A percentile compares a stretch with the other conserved stretches of the same genome.
Conservation (phyloP, 2,329 filamentous ascomycete species). For the Hortaea sp. region DNA sequence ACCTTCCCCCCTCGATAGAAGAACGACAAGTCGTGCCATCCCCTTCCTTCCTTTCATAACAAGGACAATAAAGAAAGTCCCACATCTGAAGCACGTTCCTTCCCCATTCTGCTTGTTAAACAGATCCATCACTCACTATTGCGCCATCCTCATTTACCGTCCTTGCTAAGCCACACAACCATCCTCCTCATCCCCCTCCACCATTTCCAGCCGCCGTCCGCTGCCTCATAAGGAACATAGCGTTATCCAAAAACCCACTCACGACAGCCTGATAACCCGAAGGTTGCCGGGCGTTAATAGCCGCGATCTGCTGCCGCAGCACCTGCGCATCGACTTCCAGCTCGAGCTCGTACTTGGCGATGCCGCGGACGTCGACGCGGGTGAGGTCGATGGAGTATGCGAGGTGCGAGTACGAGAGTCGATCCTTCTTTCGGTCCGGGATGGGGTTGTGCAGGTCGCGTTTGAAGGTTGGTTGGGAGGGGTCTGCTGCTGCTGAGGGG, state of each 20-base stretch:
- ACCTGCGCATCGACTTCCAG: constrained; percentile 58
- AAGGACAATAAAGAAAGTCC: no score
- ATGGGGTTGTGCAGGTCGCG: constrained; percentile 20
- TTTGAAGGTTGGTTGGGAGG: constrained; percentile 29
- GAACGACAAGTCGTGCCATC: no score
- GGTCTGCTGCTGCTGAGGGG: neutral
- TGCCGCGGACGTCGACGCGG: constrained; percentile 57
- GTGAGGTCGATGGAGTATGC: constrained; percentile 88
- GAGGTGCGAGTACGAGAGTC: constrained; percentile 81
- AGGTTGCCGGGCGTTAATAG: constrained; percentile 18
- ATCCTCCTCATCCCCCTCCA: no score
- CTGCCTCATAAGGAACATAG: constrained; percentile 43
- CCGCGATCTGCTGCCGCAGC: constrained; percentile 56
- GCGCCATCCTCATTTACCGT: no score
- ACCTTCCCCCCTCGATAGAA: no score
- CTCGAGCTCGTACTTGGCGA: constrained; percentile 72
- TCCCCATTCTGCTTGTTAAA: no score
- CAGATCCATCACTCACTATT: no score
- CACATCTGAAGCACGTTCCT: no score
- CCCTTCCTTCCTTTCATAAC: no score
- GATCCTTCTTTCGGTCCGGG: constrained; percentile 56
- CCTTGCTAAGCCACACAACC: no score
- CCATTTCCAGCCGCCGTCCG: neutral
- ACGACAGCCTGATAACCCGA: constrained; percentile 57
- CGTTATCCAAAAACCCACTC: constrained; percentile 65